Percentiles rank a stretch among this genome's conserved stretches.
phyloP scores from a whole-genome alignment of 2,329 filamentous ascomycete genomes.

The Cephalotrichum gorgonifer region DNA sequence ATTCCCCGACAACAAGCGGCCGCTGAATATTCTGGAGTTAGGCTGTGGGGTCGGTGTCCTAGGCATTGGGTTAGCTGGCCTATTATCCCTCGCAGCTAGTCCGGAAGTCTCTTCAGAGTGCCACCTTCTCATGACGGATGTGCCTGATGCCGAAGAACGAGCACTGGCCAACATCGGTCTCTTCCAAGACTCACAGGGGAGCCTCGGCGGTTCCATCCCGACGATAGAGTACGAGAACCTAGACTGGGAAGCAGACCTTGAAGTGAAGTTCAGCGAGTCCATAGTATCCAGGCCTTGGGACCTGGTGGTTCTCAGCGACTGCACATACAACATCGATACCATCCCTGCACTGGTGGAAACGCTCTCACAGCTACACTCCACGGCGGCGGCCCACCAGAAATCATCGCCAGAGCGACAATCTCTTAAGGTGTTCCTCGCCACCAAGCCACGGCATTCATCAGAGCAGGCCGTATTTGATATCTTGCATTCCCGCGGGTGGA shows the following conservation, averaged over 20 bases:
- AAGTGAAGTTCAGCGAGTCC: conserved; percentile 30
- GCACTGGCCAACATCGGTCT: conserved; percentile 35
- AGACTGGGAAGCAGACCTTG: conserved; percentile 43
- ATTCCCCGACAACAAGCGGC: conserved; percentile 1
- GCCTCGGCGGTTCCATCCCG: conserved; percentile 6
- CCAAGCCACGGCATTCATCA: conserved; percentile 44
- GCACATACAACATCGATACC: conserved; percentile 50
- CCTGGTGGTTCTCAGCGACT: conserved; percentile 45
- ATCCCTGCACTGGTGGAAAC: conserved; percentile 43
- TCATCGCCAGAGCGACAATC: conserved; percentile 6
- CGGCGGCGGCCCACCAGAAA: background rate
- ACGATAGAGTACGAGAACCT: conserved; percentile 40
- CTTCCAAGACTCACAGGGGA: conserved; percentile 6
- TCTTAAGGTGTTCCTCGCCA: conserved; percentile 40
- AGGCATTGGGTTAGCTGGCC: conserved; percentile 35
- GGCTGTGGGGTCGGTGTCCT: conserved; percentile 48
- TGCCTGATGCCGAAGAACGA: conserved; percentile 40
- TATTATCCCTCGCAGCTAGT: conserved; percentile 12
- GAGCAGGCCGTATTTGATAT: conserved; percentile 38
- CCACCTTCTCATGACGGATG: conserved; percentile 43
- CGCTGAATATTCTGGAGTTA: conserved; percentile 39
- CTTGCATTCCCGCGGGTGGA: conserved; percentile 35
- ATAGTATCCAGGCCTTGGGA: conserved; percentile 35
- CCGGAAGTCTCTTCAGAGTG: conserved; percentile 11
- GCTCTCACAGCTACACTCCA: conserved; percentile 35